Conservation (phyloP, 2,329 filamentous ascomycete species). For the Pyricularia grisea region DNA sequence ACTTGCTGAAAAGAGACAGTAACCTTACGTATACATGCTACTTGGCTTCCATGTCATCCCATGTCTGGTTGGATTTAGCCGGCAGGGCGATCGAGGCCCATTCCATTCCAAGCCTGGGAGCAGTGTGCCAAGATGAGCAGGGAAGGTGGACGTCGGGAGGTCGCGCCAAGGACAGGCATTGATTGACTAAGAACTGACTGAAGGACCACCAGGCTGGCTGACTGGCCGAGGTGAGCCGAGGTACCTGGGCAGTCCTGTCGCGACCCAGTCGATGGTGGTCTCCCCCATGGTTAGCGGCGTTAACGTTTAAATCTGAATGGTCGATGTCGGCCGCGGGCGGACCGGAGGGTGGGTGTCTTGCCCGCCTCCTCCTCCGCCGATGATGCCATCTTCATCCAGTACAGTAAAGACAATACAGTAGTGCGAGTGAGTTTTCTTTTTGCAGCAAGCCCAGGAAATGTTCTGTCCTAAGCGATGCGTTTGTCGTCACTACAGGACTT, state of each 20-base stretch:
- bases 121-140: not conserved
- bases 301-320: not conserved
- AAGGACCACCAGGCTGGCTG: not conserved
- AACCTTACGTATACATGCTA: not conserved
- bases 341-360: not conserved
- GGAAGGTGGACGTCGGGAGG: not conserved
- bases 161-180: not conserved
- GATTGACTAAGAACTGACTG: not conserved
- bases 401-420: not conserved
- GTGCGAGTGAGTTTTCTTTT: too few relatives aligned
- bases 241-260: not conserved
- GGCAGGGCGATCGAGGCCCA: not conserved
- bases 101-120: not conserved
- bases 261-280: not conserved
- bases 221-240: not conserved
- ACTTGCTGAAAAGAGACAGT: not conserved
- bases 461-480: not conserved
- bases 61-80: not conserved
- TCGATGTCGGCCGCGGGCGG: not conserved
- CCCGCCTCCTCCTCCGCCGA: not conserved
- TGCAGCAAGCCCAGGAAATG: too few relatives aligned
- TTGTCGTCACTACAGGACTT: not conserved
- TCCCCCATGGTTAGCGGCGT: not conserved
- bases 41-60: not conserved
- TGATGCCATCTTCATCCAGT: not conserved